Evolutionary conservation across 495 filamentous ascomycete genomes (phyloP).

Genomic region (Podospora bellae-mahoneyi): DNA sequence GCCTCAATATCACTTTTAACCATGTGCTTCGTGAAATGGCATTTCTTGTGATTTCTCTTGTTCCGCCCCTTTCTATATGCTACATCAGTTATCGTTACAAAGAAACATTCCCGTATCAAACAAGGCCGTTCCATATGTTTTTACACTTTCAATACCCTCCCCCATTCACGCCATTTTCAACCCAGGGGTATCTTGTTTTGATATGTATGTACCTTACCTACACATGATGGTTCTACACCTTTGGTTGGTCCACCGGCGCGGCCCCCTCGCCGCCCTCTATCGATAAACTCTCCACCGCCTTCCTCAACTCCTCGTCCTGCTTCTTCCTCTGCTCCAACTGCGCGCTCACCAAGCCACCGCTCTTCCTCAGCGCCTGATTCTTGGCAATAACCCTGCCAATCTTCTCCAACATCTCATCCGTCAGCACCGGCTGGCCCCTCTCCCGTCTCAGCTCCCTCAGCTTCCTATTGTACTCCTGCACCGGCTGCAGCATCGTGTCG

Average conservation of each 20-base stretch:
- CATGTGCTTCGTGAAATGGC: neutral
- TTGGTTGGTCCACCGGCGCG: neutral
- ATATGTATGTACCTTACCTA: too few species aligned
- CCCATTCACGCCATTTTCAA: neutral
- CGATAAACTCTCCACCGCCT: slow-evolving; percentile 26
- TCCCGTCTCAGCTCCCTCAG: slow-evolving; percentile 43
- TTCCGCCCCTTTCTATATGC: neutral
- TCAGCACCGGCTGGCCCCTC: slow-evolving; percentile 50
- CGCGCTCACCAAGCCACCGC: neutral
- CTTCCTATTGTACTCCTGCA: slow-evolving; percentile 50
- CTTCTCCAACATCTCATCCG: slow-evolving; percentile 58
- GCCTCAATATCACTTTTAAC: neutral
- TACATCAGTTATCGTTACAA: neutral
- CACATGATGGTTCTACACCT: neutral
- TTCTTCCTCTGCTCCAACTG: neutral
- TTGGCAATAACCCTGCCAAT: slow-evolving; percentile 63
- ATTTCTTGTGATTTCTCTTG: neutral
- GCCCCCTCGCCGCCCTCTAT: slow-evolving; percentile 10
- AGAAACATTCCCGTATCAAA: neutral
- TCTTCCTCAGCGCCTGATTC: slow-evolving; percentile 38
- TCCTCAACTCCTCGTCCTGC: slow-evolving; percentile 19
- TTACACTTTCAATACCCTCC: too few species aligned
- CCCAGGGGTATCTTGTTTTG: neutral
- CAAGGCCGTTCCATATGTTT: too few species aligned
- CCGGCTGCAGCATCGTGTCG: slow-evolving; percentile 53